Conservation (phyloP, 441 rosid species). For the Biscutella laevigata region DNA sequence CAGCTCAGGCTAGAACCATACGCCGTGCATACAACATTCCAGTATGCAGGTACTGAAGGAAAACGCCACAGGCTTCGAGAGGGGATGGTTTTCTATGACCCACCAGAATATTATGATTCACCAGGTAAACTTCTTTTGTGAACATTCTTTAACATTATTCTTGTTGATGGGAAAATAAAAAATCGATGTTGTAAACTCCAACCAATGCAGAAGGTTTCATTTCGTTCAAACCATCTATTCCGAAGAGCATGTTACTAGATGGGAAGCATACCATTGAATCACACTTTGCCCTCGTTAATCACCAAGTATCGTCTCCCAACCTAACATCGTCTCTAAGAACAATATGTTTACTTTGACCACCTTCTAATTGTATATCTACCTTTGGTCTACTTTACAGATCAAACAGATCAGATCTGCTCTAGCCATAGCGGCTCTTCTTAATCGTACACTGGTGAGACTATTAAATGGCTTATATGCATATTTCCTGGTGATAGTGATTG, state of each 20-base stretch:
- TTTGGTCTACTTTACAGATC: conserved; percentile 42
- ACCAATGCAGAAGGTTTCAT: conserved; percentile 74
- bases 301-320: conserved; percentile 51
- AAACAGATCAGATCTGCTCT: conserved; percentile 90
- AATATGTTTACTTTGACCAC: conserved; percentile 9
- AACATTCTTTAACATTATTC: background rate
- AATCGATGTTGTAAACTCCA: background rate
- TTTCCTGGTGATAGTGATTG: background rate
- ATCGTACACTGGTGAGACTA: conserved; percentile 80
- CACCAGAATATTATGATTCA: conserved; percentile 76
- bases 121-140: conserved; percentile 42
- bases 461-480: conserved; percentile 5
- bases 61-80: conserved; percentile 95
- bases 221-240: conserved; percentile 82
- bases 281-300: conserved; percentile 74
- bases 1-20: conserved; percentile 89
- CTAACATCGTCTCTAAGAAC: conserved; percentile 13
- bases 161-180: conserved; percentile 9
- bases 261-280: conserved; percentile 73
- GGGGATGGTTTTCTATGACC: conserved; percentile 83
- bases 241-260: conserved; percentile 71
- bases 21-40: conserved; percentile 97
- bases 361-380: conserved; percentile 20
- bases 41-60: conserved; percentile 95
- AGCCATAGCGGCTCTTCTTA: conserved; percentile 74